phyloP scores from a whole-genome alignment of 2,329 filamentous ascomycete species.

The Ustilaginoidea virens region DNA sequence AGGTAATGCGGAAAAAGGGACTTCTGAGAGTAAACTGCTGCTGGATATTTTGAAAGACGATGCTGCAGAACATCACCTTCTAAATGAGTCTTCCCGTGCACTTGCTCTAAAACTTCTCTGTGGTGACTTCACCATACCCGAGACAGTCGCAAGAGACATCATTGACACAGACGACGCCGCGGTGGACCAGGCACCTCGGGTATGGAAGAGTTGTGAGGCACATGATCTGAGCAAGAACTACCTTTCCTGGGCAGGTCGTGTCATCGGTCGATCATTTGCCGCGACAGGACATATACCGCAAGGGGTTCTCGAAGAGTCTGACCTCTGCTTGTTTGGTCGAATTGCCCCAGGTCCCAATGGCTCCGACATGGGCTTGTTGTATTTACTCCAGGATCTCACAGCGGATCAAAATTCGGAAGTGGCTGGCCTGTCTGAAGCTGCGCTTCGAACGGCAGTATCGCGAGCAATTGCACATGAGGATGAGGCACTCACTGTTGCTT shows the following conservation, averaged over 20 bases:
- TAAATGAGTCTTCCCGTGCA: slow-evolving; percentile 54
- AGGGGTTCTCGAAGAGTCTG: slow-evolving; percentile 45
- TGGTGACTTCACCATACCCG: slow-evolving; percentile 49
- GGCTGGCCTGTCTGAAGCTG: slow-evolving; percentile 45
- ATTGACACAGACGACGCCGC: slow-evolving; percentile 53
- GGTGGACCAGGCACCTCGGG: slow-evolving; percentile 41
- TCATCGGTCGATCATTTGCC: slow-evolving; percentile 71
- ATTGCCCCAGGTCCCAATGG: slow-evolving; percentile 29
- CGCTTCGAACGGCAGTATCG: slow-evolving; percentile 40
- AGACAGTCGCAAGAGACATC: slow-evolving; percentile 38
- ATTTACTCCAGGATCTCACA: slow-evolving; percentile 45
- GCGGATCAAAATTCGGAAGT: slow-evolving; percentile 38
- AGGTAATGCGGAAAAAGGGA: slow-evolving; percentile 54
- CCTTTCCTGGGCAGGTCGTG: slow-evolving; percentile 69
- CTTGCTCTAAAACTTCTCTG: slow-evolving; percentile 62
- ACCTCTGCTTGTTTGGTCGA: slow-evolving; percentile 32
- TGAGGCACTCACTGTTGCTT: slow-evolving; percentile 31
- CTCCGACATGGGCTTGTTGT: slow-evolving; percentile 50
- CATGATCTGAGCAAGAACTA: slow-evolving; percentile 51
- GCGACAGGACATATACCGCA: slow-evolving; percentile 53
- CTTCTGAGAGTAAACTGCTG: slow-evolving; percentile 65
- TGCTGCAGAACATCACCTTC: slow-evolving; percentile 40
- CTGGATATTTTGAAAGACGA: slow-evolving; percentile 68
- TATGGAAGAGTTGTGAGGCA: slow-evolving; percentile 65
- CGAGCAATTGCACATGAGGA: slow-evolving; percentile 32